Base-by-base conservation (phyloP, 2,329 filamentous ascomycete genomes). In the Tolypocladium ophioglossoides region DNA sequence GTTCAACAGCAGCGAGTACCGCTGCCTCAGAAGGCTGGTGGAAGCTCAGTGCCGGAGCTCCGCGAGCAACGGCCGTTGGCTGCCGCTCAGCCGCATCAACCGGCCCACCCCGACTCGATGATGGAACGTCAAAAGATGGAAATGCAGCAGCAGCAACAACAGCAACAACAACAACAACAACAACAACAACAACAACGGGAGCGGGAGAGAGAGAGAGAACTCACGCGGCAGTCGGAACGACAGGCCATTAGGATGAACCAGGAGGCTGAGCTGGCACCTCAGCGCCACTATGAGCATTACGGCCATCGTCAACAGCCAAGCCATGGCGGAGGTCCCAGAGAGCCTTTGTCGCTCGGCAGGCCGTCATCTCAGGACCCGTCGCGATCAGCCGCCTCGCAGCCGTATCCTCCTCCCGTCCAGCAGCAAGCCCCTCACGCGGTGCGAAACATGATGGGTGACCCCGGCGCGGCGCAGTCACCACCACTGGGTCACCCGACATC, bases 241-340 rank as follows among this genome's bases (percentile, higher is more conserved):
- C 66, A 66, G 48, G 56, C 66, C n/a, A 55, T 70, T 54, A 63
- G 66, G 16, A 62, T 79, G 50, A 80, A 80, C 63, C 76, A 79
- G 58, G 78, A 81, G 58, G 72, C 72, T 3, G 78, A 80, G 47
- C 63, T 64, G n/a, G 59, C 63, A 14, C 64, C 63, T 14, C 69
- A 68, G 38, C 71, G 70, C 54, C 75, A 72, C 39, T 76, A 74
- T 55, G 77, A 80, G 40, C 66, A 70, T 0, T 78, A 73, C 53
- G 64, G 68, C 20, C 68, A 72, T 52, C 71, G 70, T 20, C 70
- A 70, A 41, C 66, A 71, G 50, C 64, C 68, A 41, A 72, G 74
- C 30, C 69, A 66, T 20, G 67, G 70, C 4, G 65, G 70, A 24
- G 57, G 53, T 14, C 62, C 72, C 8, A 66, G 76, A 51, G 77